Conservation (phyloP, 2,329 filamentous ascomycete species). For the Curvularia verruculosa region DNA sequence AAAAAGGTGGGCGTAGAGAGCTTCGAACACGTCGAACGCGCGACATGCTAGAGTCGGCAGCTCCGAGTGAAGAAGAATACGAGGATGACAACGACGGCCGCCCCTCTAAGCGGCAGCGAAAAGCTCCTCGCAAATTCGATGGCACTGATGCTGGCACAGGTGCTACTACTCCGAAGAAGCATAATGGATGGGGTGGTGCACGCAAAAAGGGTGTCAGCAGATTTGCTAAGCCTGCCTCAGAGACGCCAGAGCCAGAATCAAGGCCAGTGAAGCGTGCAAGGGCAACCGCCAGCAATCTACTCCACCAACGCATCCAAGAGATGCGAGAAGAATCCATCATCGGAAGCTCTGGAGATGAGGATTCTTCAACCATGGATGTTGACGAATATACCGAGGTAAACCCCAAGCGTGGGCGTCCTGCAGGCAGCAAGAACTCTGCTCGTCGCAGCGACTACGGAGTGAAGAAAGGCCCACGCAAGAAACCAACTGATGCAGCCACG, state of each 20-base stretch:
- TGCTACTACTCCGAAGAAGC: constrained; percentile 39
- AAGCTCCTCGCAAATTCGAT: constrained; percentile 46
- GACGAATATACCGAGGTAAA: constrained; percentile 33
- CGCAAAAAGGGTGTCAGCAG: constrained; percentile 47
- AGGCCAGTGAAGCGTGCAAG: constrained; percentile 38
- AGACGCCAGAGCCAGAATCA: constrained; percentile 46
- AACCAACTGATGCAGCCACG: constrained; percentile 31
- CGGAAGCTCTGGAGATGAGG: constrained; percentile 46
- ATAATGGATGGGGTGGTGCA: constrained; percentile 48
- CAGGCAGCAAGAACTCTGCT: constrained; percentile 56
- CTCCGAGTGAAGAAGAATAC: constrained; percentile 48
- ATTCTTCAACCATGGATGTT: constrained; percentile 39
- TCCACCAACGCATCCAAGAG: constrained; percentile 55
- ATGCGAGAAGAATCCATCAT: constrained; percentile 53
- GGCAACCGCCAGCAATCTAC: constrained; percentile 32
- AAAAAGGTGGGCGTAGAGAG: constrained; percentile 54
- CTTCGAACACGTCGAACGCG: constrained; percentile 53
- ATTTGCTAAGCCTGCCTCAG: constrained; percentile 38
- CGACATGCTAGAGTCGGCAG: constrained; percentile 47
- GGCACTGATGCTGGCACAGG: constrained; percentile 40
- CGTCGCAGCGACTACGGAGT: constrained; percentile 56
- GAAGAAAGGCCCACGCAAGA: constrained; percentile 56
- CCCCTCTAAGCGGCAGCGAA: constrained; percentile 43
- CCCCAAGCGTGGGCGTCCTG: constrained; percentile 46
- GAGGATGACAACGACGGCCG: constrained; percentile 43